phyloP scores from a whole-genome alignment of 345 rosid genomes.

The Rhodamnia argentea region DNA sequence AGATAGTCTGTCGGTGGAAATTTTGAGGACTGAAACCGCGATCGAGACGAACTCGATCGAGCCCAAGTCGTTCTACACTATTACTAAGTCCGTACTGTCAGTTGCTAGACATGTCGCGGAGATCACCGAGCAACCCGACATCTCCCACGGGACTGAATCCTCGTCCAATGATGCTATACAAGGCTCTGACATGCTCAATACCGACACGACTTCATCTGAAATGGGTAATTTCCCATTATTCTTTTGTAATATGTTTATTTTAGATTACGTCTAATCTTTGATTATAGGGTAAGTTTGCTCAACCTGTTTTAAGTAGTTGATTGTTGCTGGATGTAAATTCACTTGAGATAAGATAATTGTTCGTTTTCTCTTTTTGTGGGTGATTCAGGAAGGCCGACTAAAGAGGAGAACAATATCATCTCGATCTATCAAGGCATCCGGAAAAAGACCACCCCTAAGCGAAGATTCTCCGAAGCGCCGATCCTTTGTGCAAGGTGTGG shows the following conservation, averaged over 20 bases:
- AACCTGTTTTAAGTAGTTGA: not conserved
- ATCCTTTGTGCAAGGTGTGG: slow-evolving; percentile 50
- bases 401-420: slow-evolving; percentile 2
- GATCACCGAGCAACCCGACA: slow-evolving; percentile 4
- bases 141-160: not conserved
- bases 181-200: not conserved
- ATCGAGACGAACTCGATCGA: slow-evolving; percentile 9
- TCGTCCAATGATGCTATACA: not conserved
- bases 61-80: slow-evolving; percentile 19
- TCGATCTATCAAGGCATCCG: slow-evolving; percentile 1
- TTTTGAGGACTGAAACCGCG: slow-evolving; percentile 8
- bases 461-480: slow-evolving; percentile 23
- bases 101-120: slow-evolving; percentile 4
- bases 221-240: not conserved
- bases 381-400: slow-evolving; percentile 2
- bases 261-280: not conserved
- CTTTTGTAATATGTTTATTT: not conserved
- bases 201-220: not conserved
- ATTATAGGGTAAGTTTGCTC: not conserved
- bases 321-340: not conserved
- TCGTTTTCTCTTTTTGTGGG: not conserved
- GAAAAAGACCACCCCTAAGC: slow-evolving; percentile 2
- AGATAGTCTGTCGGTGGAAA: slow-evolving; percentile 27
- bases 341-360: not conserved
- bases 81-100: slow-evolving; percentile 21